Conservation (phyloP, 257 asterid genomes). For the Jaltomata sinuosa region DNA sequence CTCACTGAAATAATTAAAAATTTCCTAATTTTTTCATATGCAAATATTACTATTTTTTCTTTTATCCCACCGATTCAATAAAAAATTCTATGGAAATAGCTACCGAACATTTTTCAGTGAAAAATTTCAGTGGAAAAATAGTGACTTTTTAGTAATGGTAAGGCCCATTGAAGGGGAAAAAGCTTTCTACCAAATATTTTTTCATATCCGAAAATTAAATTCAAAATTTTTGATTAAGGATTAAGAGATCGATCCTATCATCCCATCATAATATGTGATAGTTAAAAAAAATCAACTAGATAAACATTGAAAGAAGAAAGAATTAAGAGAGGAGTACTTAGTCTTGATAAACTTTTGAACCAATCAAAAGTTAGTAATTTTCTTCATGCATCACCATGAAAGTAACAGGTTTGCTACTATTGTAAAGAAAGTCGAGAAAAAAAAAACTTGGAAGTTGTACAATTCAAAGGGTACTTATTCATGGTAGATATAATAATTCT, state of each 20-base stretch:
- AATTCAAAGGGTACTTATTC: too few species aligned
- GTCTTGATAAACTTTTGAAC: background rate
- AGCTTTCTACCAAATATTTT: accelerated
- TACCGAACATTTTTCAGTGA: too few species aligned
- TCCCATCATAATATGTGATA: accelerated
- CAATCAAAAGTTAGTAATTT: background rate
- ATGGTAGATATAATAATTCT: too few species aligned
- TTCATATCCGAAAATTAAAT: accelerated
- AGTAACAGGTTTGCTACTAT: background rate
- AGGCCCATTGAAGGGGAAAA: background rate
- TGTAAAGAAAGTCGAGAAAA: too few species aligned
- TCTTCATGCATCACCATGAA: background rate
- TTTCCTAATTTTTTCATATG: too few species aligned
- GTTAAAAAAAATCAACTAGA: background rate
- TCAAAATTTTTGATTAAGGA: accelerated
- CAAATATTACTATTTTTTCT: too few species aligned
- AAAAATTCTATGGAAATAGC: too few species aligned
- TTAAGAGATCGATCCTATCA: accelerated
- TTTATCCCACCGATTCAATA: too few species aligned
- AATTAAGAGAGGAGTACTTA: background rate
- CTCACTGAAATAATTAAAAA: too few species aligned
- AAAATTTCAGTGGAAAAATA: too few species aligned
- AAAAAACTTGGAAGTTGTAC: too few species aligned
- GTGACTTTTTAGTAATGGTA: too few species aligned
- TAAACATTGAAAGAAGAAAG: background rate